phyloP scores from a whole-genome alignment of 345 rosid genomes.

The Odontarrhena argentea region DNA sequence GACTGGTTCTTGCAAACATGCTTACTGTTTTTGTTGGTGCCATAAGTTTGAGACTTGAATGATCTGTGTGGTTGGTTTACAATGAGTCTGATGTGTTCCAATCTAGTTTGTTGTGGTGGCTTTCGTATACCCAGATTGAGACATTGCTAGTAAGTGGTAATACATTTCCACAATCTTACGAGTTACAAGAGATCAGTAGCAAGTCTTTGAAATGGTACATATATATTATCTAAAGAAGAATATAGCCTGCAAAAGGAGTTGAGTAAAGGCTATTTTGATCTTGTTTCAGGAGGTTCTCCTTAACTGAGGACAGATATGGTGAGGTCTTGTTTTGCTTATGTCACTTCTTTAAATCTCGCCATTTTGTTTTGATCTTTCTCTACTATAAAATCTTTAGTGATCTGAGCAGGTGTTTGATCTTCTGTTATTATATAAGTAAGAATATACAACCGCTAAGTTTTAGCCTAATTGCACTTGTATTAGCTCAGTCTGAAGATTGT shows the following conservation, averaged over 20 bases:
- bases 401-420: too few relatives aligned
- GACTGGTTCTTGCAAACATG: conserved; percentile 11
- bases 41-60: conserved; percentile 32
- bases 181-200: background rate
- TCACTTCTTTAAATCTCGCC: too few relatives aligned
- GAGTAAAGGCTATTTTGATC: background rate
- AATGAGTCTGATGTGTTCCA: background rate
- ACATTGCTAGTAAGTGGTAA: background rate
- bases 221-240: background rate
- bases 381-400: background rate
- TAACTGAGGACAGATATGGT: background rate
- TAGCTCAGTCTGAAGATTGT: too few relatives aligned
- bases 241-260: background rate
- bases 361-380: background rate
- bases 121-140: background rate
- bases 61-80: conserved; percentile 34
- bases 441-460: too few relatives aligned
- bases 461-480: too few relatives aligned
- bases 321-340: conserved; percentile 1
- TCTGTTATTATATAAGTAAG: too few relatives aligned
- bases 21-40: conserved; percentile 27
- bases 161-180: background rate
- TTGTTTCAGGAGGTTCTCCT: background rate
- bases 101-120: background rate
- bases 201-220: background rate